Evolutionary conservation across 352 stramenopile species (phyloP), one percentile per base, ranked within the genome.

Genomic region (Pythium plurisporium): DNA sequence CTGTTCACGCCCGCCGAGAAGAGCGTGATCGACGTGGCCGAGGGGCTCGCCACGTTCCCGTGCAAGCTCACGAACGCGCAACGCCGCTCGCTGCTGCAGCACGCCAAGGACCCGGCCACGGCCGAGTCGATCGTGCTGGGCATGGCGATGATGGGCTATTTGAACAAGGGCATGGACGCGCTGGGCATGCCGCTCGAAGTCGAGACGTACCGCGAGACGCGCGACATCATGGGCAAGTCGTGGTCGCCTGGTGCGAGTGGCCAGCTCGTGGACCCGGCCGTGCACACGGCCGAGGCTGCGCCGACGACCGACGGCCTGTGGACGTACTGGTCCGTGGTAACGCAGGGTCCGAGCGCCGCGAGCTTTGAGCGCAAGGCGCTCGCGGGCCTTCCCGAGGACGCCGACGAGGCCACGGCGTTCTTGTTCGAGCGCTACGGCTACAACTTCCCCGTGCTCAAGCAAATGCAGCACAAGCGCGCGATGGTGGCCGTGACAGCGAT

Each of bases 41-140:
- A 59, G 33, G n/a, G 11, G 2, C 40, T 65, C 27, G 48, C 57
- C 3, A 23, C 12, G 8, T 65, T 65, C 33, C 57, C 57, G 19
- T 65, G 57, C 57, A 65, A 54, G 57, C 57, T 65, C 57, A 65
- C 57, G 22, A 59, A 65, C 34, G 48, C 36, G n/a, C 41, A 59
- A 7, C 57, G 57, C n/a, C 27, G 17, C 15, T 22, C 40, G 33
- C 43, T 65, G 26, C 33, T 41, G 3, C 19, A 59, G 38, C 23
- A 49, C 27, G 20, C 50, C n/a, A 59, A 59, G 30, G 27, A 50
- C 34, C 15, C 48, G 19, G 41, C 41, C 6, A 59, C 40, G 3
- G 44, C 57, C 29, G 57, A 65, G 20, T n/a, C 57, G 12, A 37
- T 59, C 12, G 40, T 65, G 17, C 49, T 65, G 2, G 57, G 40